Conservation (phyloP, 2,329 filamentous ascomycete species). For the Meredithiella fracta region DNA sequence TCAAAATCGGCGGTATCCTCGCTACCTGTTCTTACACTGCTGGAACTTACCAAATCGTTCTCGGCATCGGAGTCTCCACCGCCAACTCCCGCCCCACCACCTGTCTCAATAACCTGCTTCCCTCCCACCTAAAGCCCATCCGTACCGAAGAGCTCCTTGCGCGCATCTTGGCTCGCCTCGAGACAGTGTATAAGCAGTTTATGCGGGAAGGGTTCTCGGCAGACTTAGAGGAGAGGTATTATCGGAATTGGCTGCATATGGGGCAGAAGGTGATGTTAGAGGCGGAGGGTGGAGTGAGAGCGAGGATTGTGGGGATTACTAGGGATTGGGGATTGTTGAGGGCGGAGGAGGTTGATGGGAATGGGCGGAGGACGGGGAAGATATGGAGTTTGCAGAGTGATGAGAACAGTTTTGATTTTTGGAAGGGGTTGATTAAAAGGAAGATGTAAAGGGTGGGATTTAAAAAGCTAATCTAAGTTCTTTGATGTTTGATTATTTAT, state of each 20-base stretch:
- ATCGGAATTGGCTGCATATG: conserved; percentile 71
- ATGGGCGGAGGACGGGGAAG: conserved; percentile 59
- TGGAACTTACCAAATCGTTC: conserved; percentile 65
- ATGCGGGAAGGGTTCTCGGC: conserved; percentile 56
- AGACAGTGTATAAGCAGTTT: conserved; percentile 62
- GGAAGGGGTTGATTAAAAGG: conserved; percentile 67
- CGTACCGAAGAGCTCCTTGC: conserved; percentile 68
- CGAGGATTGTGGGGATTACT: conserved; percentile 72
- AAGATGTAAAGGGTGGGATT: conserved; percentile 45
- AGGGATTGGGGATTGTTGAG: conserved; percentile 77
- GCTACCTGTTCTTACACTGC: conserved; percentile 72
- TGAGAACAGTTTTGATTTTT: conserved; percentile 97
- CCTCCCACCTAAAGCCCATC: conserved; percentile 34
- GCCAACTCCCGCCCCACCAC: conserved; percentile 75
- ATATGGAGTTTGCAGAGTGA: conserved; percentile 81
- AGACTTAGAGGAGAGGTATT: conserved; percentile 61
- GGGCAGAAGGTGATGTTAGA: conserved; percentile 60
- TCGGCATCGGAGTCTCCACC: conserved; percentile 77
- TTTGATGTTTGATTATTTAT: no score
- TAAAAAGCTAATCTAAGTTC: background rate
- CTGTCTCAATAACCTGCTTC: conserved; percentile 58
- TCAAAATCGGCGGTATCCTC: conserved; percentile 86
- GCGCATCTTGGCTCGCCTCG: conserved; percentile 60
- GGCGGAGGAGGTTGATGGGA: conserved; percentile 64
- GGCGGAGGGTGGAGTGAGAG: conserved; percentile 56